These are phyloP conservation scores for Globomyces pollinis-pini DNA, from an alignment of 192 early-diverging fungal genomes.

Conservation along the genomic window DNA sequence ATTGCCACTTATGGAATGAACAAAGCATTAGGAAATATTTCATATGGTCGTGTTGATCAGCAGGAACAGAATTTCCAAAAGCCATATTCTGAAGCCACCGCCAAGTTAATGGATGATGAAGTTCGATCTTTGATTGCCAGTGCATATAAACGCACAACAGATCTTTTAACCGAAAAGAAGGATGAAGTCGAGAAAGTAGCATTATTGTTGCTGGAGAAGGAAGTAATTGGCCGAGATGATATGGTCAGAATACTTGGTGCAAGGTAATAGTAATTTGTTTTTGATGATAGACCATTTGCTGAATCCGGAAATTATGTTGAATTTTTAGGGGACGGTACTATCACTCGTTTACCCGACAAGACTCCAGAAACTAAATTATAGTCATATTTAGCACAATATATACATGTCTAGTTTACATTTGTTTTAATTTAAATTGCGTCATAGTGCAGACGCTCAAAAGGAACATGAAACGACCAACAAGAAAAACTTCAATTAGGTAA, in stretches of 20 bases:
- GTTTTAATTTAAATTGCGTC: too few relatives aligned
- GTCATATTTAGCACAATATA: too few relatives aligned
- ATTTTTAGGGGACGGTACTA: conserved; percentile 25
- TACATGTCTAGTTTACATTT: too few relatives aligned
- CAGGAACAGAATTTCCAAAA: conserved; percentile 77
- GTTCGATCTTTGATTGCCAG: conserved; percentile 72
- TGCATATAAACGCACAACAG: conserved; percentile 76
- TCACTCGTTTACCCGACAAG: neutral
- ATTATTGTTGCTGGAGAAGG: conserved; percentile 85
- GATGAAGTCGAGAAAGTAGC: conserved; percentile 89
- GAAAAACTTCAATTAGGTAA: too few relatives aligned
- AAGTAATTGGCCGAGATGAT: conserved; percentile 93
- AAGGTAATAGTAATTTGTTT: conserved; percentile 27
- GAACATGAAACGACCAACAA: too few relatives aligned
- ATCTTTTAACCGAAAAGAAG: conserved; percentile 78
- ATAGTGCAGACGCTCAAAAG: too few relatives aligned
- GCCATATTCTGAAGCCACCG: conserved; percentile 94
- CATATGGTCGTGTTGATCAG: conserved; percentile 63
- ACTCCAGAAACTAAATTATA: conserved; percentile 12
- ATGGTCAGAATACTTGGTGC: conserved; percentile 82
- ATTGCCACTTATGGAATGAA: conserved; percentile 96
- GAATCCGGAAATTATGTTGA: conserved; percentile 35
- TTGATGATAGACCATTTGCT: conserved; percentile 23
- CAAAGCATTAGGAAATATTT: conserved; percentile 74
- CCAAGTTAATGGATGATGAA: conserved; percentile 88